Conservation (phyloP, 169 alveolate species). For the Eimeria necatrix region DNA sequence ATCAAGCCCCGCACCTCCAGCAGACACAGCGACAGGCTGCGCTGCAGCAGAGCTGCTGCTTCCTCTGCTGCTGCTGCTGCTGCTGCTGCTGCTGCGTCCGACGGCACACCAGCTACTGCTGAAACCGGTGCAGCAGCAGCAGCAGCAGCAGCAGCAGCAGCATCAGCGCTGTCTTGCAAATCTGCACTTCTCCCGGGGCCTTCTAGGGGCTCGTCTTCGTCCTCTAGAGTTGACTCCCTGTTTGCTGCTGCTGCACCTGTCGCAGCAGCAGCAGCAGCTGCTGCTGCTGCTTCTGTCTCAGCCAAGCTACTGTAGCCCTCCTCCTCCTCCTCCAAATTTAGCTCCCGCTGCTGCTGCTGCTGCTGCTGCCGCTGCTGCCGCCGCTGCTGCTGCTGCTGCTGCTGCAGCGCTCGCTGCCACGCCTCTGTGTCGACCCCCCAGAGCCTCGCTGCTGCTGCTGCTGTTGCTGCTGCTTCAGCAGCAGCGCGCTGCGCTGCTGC, state of each 20-base stretch:
- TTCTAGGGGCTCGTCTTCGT: no score
- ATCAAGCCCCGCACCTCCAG: not conserved
- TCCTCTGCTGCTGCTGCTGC: conserved; percentile 12
- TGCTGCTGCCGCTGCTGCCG: not conserved
- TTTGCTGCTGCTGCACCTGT: not conserved
- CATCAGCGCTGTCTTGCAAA: not conserved
- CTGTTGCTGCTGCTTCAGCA: conserved; percentile 18
- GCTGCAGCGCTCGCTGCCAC: not conserved
- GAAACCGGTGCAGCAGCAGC: not conserved
- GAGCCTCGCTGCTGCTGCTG: conserved; percentile 20
- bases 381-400: not conserved
- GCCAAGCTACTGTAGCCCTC: not conserved
- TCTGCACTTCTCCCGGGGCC: no score
- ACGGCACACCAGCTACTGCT: not conserved
- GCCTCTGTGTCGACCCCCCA: not conserved
- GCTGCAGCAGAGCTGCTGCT: conserved; percentile 2
- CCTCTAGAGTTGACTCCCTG: not conserved
- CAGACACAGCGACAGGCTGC: not conserved
- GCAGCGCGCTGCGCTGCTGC: conserved; percentile 14
- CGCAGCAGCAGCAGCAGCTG: not conserved
- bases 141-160: not conserved
- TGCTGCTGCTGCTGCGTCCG: conserved; percentile 12
- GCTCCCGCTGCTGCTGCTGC: not conserved
- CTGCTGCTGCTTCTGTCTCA: not conserved
- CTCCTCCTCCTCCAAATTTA: not conserved